phyloP scores from a whole-genome alignment of 768 basidiomycete species.

The Mycena filopes region DNA sequence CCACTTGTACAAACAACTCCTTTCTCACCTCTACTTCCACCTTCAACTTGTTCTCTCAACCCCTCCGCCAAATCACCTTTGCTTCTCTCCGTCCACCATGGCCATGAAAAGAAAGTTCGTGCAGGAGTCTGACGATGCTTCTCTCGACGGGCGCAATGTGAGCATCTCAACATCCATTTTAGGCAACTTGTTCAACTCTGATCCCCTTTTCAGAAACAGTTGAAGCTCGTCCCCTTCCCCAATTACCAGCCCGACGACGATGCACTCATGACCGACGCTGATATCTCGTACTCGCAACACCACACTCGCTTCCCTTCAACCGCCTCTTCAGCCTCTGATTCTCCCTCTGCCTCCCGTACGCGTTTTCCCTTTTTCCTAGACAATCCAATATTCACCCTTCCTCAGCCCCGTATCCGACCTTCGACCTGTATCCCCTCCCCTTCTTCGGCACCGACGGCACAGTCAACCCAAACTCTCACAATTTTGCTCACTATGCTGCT shows the following conservation, averaged over 20 bases:
- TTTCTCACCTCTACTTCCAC: constrained; percentile 7
- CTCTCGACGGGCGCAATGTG: constrained; percentile 54
- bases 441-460: constrained; percentile 59
- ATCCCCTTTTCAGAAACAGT: constrained; percentile 61
- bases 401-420: constrained; percentile 66
- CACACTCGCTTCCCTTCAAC: constrained; percentile 75
- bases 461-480: constrained; percentile 59
- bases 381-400: constrained; percentile 13
- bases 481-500: constrained; percentile 53
- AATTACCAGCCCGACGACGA: constrained; percentile 71
- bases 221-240: constrained; percentile 82
- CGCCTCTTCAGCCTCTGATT: constrained; percentile 62
- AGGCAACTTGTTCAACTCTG: constrained; percentile 38
- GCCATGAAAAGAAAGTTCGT: constrained; percentile 82
- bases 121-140: constrained; percentile 61
- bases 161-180: constrained; percentile 33
- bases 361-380: constrained; percentile 24
- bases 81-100: constrained; percentile 53
- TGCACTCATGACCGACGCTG: constrained; percentile 77
- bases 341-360: constrained; percentile 62
- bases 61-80: constrained; percentile 18
- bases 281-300: constrained; percentile 61
- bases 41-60: not conserved
- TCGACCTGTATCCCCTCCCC: constrained; percentile 70
- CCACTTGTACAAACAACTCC: not conserved